A percentile compares a stretch with the other conserved stretches of the same genome.
These are phyloP conservation scores for Jamesozyma lodderae DNA, from an alignment of 805 yeast species.

Conservation along the genomic window DNA sequence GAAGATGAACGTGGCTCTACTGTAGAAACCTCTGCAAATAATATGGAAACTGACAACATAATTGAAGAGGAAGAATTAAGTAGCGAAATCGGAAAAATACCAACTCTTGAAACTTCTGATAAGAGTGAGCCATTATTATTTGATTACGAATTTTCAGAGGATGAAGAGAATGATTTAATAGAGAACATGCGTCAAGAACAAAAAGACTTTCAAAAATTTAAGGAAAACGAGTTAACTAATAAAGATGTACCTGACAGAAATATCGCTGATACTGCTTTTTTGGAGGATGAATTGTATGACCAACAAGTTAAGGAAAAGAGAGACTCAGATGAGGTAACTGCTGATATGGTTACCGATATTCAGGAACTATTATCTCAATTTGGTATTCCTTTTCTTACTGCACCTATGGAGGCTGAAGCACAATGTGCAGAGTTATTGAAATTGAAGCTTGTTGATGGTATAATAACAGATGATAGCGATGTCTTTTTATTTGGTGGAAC, in stretches of 20 bases:
- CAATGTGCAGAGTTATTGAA: conserved; percentile 78
- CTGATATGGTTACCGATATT: conserved; percentile 78
- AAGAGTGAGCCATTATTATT: conserved; percentile 18
- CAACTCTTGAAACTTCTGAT: no score
- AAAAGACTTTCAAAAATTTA: conserved; percentile 57
- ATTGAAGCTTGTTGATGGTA: conserved; percentile 82
- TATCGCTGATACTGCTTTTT: conserved; percentile 16
- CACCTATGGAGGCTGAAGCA: conserved; percentile 99
- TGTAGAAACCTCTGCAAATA: no score
- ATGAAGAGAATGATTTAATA: conserved; percentile 63
- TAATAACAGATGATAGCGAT: conserved; percentile 95
- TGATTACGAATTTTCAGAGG: conserved; percentile 65
- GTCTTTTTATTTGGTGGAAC: conserved; percentile 89
- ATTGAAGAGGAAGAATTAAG: no score
- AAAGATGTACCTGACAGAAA: conserved; percentile 10
- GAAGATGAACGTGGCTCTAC: no score
- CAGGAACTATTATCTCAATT: conserved; percentile 79
- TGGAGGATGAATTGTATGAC: conserved; percentile 44
- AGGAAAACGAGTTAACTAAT: conserved; percentile 32
- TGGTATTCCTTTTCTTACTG: conserved; percentile 91
- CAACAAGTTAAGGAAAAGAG: conserved; percentile 61
- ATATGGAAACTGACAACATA: no score
- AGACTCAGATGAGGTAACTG: conserved; percentile 87
- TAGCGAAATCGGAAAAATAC: no score
- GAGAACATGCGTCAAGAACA: conserved; percentile 62